phyloP scores from a whole-genome alignment of 345 rosid species.

The Eucalyptus albens region DNA sequence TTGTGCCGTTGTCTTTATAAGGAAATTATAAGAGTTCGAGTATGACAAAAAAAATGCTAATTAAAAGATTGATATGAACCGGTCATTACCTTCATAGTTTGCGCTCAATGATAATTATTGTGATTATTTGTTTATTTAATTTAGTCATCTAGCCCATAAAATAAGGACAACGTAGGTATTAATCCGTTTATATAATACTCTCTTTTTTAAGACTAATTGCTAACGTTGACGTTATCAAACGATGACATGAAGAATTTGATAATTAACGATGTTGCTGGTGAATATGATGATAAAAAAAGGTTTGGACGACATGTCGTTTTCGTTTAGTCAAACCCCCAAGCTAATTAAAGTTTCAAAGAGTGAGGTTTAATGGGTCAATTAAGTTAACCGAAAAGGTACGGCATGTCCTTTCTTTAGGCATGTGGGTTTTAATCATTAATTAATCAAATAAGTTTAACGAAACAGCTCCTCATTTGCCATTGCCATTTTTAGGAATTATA shows the following conservation, averaged over 20 bases:
- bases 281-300: not conserved
- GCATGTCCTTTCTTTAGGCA: not conserved
- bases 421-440: not conserved
- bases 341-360: not conserved
- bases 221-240: not conserved
- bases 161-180: not conserved
- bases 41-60: not conserved
- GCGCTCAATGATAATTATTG: not conserved
- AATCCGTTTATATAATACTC: not conserved
- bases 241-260: not conserved
- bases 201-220: not conserved
- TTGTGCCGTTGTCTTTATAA: not conserved
- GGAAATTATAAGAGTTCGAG: no score
- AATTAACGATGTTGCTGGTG: not conserved
- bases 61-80: not conserved
- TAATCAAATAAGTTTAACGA: not conserved
- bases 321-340: not conserved
- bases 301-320: not conserved
- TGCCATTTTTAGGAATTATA: not conserved
- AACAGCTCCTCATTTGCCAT: not conserved
- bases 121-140: not conserved
- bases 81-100: not conserved
- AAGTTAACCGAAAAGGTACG: not conserved
- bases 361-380: not conserved
- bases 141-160: not conserved